Conservation (phyloP, 2,329 filamentous ascomycete species). For the Trichoderma oligosporum region DNA sequence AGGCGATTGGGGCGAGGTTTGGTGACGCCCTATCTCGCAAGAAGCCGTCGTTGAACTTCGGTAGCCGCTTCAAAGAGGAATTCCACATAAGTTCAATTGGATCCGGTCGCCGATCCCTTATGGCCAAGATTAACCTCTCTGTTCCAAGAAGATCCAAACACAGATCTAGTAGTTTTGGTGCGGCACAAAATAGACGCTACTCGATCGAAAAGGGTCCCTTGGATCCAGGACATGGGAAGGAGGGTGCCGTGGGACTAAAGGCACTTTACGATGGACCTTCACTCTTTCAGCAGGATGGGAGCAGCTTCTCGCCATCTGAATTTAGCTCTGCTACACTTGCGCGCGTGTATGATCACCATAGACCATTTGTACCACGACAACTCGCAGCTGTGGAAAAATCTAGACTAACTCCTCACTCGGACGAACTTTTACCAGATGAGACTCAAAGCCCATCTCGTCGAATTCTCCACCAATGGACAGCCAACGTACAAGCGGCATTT, state of each 20-base stretch:
- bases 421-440: conserved; percentile 8
- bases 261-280: not conserved
- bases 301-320: not conserved
- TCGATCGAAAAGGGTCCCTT: not conserved
- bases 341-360: not conserved
- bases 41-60: conserved; percentile 29
- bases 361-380: not conserved
- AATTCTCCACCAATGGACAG: conserved; percentile 1
- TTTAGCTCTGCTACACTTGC: not conserved
- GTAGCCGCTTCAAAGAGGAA: conserved; percentile 42
- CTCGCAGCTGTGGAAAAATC: not conserved
- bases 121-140: conserved; percentile 36
- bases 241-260: not conserved
- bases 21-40: conserved; percentile 32
- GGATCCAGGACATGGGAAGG: not conserved
- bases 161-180: conserved; percentile 16
- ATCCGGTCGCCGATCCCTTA: conserved; percentile 29
- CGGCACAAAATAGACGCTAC: not conserved
- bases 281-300: not conserved
- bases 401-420: conserved; percentile 6
- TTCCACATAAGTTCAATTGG: conserved; percentile 24
- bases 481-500: conserved; percentile 3
- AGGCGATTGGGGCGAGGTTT: conserved; percentile 41
- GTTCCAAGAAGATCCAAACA: conserved; percentile 32
- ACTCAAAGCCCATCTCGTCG: not conserved